phyloP scores from a whole-genome alignment of 495 filamentous ascomycete genomes.

The Aspergillus bridgeri region DNA sequence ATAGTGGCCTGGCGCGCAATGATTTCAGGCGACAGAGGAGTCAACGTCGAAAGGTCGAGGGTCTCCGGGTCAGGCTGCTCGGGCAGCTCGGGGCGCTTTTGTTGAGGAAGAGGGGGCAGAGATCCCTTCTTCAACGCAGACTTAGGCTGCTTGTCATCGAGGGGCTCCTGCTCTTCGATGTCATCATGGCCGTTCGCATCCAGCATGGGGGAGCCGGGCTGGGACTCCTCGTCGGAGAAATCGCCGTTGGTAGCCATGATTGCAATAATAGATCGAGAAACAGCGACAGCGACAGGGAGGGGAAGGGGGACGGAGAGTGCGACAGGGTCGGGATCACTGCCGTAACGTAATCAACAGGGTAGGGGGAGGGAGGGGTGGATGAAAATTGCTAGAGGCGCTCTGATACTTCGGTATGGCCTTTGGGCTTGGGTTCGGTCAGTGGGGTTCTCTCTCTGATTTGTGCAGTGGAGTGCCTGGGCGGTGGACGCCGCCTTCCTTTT shows the following conservation, averaged over 20 bases:
- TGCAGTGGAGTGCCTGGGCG: slow-evolving; percentile 48
- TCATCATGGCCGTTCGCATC: slow-evolving; percentile 53
- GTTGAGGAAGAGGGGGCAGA: slow-evolving; percentile 40
- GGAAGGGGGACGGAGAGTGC: slow-evolving; percentile 5
- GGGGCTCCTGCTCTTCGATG: slow-evolving; percentile 50
- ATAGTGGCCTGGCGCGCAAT: slow-evolving; percentile 97
- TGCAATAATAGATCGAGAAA: slow-evolving; percentile 27
- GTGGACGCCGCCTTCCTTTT: slow-evolving; percentile 24
- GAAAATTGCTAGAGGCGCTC: slow-evolving; percentile 48
- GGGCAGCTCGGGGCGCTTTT: slow-evolving; percentile 63
- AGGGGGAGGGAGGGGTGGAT: slow-evolving; percentile 12
- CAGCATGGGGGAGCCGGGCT: slow-evolving; percentile 56
- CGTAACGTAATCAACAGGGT: slow-evolving; percentile 10
- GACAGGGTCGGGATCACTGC: slow-evolving; percentile 9
- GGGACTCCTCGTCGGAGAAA: slow-evolving; percentile 58
- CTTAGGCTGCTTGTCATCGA: slow-evolving; percentile 55
- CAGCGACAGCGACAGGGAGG: slow-evolving; percentile 14
- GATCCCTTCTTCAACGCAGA: slow-evolving; percentile 63
- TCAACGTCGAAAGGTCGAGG: slow-evolving; percentile 73
- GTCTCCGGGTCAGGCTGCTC: slow-evolving; percentile 86
- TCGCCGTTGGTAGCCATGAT: slow-evolving; percentile 65
- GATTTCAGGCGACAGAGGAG: slow-evolving; percentile 89
- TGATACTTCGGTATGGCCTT: slow-evolving; percentile 21
- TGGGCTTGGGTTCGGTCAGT: slow-evolving; percentile 22
- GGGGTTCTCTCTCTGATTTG: slow-evolving; percentile 28